Conservation (phyloP, 163 green algal species). For the Scenedesmus sp. region DNA sequence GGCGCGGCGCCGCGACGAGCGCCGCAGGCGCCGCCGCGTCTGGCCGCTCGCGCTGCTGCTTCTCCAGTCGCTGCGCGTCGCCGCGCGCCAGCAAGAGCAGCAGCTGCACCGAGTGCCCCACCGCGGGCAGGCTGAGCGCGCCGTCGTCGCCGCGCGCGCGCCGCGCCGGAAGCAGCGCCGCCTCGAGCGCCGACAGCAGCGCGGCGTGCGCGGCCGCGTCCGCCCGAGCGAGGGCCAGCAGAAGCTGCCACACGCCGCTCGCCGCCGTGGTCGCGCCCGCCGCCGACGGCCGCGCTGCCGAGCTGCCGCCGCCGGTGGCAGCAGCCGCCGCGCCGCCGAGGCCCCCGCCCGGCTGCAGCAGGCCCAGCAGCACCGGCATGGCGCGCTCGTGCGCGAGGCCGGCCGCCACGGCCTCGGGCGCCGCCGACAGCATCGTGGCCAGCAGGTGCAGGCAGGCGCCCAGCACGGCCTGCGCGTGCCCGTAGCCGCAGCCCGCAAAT, state of each 20-base stretch:
- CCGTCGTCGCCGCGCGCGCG: neutral
- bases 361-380: constrained; percentile 1
- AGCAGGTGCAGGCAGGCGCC: constrained; percentile 19
- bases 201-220: neutral
- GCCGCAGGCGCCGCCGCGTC: neutral
- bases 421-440: neutral
- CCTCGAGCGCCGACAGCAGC: constrained; percentile 6
- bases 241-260: constrained; percentile 13
- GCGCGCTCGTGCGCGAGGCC: neutral
- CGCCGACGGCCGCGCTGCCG: neutral
- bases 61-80: constrained; percentile 4
- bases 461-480: constrained; percentile 9
- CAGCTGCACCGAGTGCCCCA: constrained; percentile 29
- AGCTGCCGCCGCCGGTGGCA: constrained; percentile 3
- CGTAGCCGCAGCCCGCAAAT: neutral
- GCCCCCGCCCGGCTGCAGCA: constrained; percentile 7
- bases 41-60: neutral
- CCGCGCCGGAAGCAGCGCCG: neutral
- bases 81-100: constrained; percentile 23
- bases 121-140: too few relatives aligned
- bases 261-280: constrained; percentile 9
- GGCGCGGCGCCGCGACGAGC: constrained; percentile 9
- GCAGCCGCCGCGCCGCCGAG: neutral
- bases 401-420: constrained; percentile 3
- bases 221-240: constrained; percentile 24